These are phyloP conservation scores for Sapria himalayana DNA, from an alignment of 345 rosid species.

Conservation along the genomic window DNA sequence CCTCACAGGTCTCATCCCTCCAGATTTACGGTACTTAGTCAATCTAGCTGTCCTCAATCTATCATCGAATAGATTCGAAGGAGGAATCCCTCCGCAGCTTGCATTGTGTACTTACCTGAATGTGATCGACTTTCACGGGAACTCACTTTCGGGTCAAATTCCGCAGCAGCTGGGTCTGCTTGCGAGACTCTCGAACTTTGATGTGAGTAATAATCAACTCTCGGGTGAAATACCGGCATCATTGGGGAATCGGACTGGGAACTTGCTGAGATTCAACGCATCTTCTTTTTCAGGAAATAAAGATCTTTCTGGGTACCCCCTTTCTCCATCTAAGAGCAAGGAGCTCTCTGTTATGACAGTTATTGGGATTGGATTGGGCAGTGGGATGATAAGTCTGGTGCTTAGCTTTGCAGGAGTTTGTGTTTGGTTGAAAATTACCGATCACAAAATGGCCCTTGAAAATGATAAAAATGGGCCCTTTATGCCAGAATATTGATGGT, in stretches of 20 bases:
- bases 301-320: conserved; percentile 70
- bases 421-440: conserved; percentile 62
- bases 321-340: conserved; percentile 35
- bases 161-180: conserved; percentile 49
- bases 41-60: conserved; percentile 85
- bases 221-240: conserved; percentile 56
- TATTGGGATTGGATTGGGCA: conserved; percentile 87
- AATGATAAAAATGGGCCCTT: conserved; percentile 54
- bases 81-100: conserved; percentile 59
- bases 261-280: conserved; percentile 44
- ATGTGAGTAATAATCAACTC: conserved; percentile 49
- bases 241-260: conserved; percentile 46
- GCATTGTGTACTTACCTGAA: conserved; percentile 69
- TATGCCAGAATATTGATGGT: conserved; percentile 48
- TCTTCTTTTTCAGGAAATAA: conserved; percentile 57
- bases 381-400: conserved; percentile 72
- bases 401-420: conserved; percentile 84
- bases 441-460: conserved; percentile 40
- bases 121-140: conserved; percentile 72
- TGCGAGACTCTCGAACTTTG: conserved; percentile 53
- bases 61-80: conserved; percentile 57
- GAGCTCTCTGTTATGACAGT: conserved; percentile 72
- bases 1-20: conserved; percentile 53
- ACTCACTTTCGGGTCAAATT: conserved; percentile 48
- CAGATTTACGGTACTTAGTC: conserved; percentile 45